Evolutionary conservation across 192 early-diverging fungal genomes (phyloP), one percentile per base, ranked within the genome.

Genomic region (Phycomyces blakesleeanus): DNA sequence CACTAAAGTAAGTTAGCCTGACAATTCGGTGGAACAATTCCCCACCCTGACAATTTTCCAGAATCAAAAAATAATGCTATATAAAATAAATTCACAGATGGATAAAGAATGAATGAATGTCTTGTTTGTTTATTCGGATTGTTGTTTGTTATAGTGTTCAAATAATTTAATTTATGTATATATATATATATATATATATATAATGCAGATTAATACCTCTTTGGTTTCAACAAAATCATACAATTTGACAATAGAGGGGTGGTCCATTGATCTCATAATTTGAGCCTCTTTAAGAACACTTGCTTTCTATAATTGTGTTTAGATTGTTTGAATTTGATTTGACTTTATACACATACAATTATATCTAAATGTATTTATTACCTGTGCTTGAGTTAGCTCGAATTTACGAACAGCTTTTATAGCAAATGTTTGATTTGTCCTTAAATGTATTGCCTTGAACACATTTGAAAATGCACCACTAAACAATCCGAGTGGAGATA

Each of bases 1-100:
- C 93, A 52, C 88, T 89, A 57, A 93, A 84, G 72, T 90, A 92
- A 16, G 89, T 90, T 37, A 92, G 73, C 59, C 85, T 78, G 37
- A 93, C 87, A 39, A 96, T 86, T 42, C 88, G 85, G 75, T 94
- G 86, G 65, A 93, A 97, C 29, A 97, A 74, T 79, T 97, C 94
- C 66, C 94, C 94, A 58, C 92, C 93, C 25, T 85, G 77, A 22
- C 87, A 86, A 29, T 86, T 79, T 73, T 97, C 95, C 69, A 94
- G 80, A 6, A 93, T 77, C 18, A 93, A 69, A 67, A 89, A 89
- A 67, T 85, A 92, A 68, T 88, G 77, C 74, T 72, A 24, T 34
- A 25, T 18, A 15, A n/a, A 42, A 47, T 27, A 25, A 7, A 71
- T 37, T 21, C 51, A 34, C 38, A 65, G 53, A 50, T 41, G 20